These are phyloP conservation scores for Brettanomyces bruxellensis DNA, from an alignment of 805 yeast species.

Conservation along the genomic window DNA sequence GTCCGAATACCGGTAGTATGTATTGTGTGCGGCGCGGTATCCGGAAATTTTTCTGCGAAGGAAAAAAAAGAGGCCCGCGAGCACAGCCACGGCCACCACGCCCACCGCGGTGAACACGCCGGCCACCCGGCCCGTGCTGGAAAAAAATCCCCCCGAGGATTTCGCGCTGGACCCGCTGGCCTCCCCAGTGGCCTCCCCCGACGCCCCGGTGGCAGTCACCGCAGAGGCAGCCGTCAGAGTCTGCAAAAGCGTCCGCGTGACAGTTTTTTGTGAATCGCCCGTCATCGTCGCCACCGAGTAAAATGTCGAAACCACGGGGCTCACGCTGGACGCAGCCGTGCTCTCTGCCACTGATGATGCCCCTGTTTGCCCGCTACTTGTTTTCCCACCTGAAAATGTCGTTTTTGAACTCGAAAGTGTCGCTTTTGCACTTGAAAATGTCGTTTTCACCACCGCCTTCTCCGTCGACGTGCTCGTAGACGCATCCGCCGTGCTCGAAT, in stretches of 20 bases:
- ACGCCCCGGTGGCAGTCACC: not conserved
- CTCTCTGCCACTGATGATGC: not conserved
- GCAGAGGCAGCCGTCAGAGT: slow-evolving; percentile 1
- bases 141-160: slow-evolving; percentile 41
- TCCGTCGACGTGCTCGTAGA: no score
- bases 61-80: slow-evolving; percentile 35
- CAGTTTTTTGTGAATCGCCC: slow-evolving; percentile 4
- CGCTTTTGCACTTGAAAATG: no score
- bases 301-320: slow-evolving; percentile 9
- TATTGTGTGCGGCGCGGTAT: not conserved
- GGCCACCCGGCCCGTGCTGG: slow-evolving; percentile 68
- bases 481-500: no score
- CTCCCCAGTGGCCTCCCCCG: no score
- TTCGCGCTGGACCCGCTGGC: slow-evolving; percentile 1
- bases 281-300: slow-evolving; percentile 4
- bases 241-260: slow-evolving; percentile 2
- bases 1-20: not conserved
- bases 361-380: not conserved
- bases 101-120: slow-evolving; percentile 83
- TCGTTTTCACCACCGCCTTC: no score
- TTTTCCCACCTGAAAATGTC: no score
- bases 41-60: slow-evolving; percentile 8
- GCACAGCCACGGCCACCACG: slow-evolving; percentile 38
- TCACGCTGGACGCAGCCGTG: not conserved
- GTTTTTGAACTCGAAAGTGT: no score